Conservation (phyloP, 1,284 basidiomycete genomes). For the Fistulinella cinereoalba region DNA sequence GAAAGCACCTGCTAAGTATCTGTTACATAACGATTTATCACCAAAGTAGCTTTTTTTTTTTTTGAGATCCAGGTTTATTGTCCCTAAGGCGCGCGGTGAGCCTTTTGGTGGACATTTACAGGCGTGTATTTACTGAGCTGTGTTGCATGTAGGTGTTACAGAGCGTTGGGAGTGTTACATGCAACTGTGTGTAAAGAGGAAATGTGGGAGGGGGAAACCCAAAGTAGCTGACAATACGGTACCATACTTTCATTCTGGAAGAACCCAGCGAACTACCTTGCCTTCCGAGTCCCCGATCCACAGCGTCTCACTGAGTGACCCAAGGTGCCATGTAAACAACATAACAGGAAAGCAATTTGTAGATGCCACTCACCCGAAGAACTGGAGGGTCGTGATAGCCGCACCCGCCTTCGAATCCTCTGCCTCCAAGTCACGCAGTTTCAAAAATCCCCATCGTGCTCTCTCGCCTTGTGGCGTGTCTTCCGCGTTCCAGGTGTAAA, state of each 20-base stretch:
- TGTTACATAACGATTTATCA: too few relatives aligned
- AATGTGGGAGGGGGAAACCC: too few relatives aligned
- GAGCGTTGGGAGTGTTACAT: too few relatives aligned
- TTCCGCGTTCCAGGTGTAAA: conserved; percentile 74
- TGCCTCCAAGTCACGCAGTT: conserved; percentile 60
- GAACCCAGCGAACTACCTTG: conserved; percentile 22
- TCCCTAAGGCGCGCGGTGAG: too few relatives aligned
- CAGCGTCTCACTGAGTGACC: conserved; percentile 18
- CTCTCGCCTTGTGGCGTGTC: conserved; percentile 59
- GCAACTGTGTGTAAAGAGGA: too few relatives aligned
- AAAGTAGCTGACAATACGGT: too few relatives aligned
- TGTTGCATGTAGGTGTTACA: too few relatives aligned
- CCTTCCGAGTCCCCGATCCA: conserved; percentile 28
- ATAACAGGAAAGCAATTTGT: background rate
- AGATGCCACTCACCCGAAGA: conserved; percentile 54
- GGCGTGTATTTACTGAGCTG: too few relatives aligned
- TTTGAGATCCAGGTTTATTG: too few relatives aligned
- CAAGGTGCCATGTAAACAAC: background rate
- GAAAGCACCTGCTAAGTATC: too few relatives aligned
- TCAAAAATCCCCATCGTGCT: conserved; percentile 70
- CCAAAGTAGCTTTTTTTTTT: too few relatives aligned
- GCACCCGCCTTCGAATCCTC: conserved; percentile 35
- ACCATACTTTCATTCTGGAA: conserved; percentile 16
- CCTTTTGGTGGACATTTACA: too few relatives aligned
- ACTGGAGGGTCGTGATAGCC: conserved; percentile 59